phyloP scores from a whole-genome alignment of 2,329 filamentous ascomycete species.

The Aspergillus carbonarius region DNA sequence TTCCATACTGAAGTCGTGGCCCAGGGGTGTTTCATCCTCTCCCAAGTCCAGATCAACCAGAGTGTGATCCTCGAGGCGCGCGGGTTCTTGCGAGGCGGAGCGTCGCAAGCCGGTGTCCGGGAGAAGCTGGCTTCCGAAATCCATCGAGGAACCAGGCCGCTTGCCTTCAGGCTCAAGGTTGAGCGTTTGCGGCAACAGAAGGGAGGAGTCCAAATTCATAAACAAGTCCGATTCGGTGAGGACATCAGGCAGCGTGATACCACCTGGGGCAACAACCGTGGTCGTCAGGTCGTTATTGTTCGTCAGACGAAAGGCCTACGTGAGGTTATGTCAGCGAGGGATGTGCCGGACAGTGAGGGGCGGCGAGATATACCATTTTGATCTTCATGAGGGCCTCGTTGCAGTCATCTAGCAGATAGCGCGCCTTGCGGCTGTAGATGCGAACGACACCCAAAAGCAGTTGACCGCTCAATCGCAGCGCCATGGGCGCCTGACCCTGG shows the following conservation, averaged over 20 bases:
- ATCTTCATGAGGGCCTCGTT: constrained; percentile 98
- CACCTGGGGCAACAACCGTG: constrained; percentile 75
- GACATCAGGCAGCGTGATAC: constrained; percentile 84
- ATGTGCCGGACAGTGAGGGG: neutral
- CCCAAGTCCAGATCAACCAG: constrained; percentile 72
- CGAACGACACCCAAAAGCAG: constrained; percentile 91
- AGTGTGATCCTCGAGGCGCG: constrained; percentile 64
- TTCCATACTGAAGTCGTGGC: constrained; percentile 71
- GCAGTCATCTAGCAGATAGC: constrained; percentile 94
- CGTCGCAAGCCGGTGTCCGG: constrained; percentile 60
- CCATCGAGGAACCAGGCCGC: constrained; percentile 39
- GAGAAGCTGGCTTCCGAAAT: constrained; percentile 76
- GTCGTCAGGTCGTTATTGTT: constrained; percentile 95
- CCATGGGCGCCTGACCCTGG: constrained; percentile 89
- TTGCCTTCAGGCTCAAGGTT: constrained; percentile 38
- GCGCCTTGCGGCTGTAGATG: constrained; percentile 96
- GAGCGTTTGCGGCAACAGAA: constrained; percentile 75
- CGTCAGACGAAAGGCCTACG: constrained; percentile 84
- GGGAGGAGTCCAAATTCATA: constrained; percentile 76
- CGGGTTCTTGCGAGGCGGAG: constrained; percentile 50
- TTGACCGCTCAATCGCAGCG: constrained; percentile 88
- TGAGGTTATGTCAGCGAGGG: constrained; percentile 32
- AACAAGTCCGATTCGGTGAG: constrained; percentile 92
- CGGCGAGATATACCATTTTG: constrained; percentile 72
- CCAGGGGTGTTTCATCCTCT: constrained; percentile 65